Evolutionary conservation across 768 basidiomycete genomes (phyloP), one percentile per base, ranked within the genome.

Genomic region (Leccinum variicolor): DNA sequence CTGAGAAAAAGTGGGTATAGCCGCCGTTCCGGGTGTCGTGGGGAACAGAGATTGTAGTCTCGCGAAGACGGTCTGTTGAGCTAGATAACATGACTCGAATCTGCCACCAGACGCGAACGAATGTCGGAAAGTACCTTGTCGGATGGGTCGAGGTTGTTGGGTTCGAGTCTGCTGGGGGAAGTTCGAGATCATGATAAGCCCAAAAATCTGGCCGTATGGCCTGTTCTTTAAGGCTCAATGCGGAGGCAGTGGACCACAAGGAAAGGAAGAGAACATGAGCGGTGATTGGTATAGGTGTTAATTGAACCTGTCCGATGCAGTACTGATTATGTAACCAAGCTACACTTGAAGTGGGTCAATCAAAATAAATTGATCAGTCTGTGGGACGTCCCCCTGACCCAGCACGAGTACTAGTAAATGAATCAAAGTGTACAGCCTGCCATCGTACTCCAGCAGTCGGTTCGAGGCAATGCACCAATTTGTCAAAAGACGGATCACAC

Each of bases 21-120:
- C 52, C 31, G 62, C 28, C 43, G 70, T 52, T 33, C 60, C 68
- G 10, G 74, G 69, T 15, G 74, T 67, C 26, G 70, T 62, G 7
- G 83, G 81, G 58, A 86, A 77, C 31, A 84, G 68, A 11, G 77
- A 76, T 53, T 84, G 84, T 31, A 84, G 63, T 47, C 82, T 79
- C 29, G 82, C 73, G 29, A 84, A 64, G 25, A 84, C 76, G 48
- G 74, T 74, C 29, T 72, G 73, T 60, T 76, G 74, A 54, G 71
- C 73, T 75, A 50, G 15, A 47, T n/a, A 29, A 17, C 29, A 47
- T 43, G 15, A 51, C 10, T 62, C 34, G 61, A 50, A 50, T 25
- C 1, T n/a, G 47, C 31, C 2, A 47, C 29, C 26, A 55, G 64
- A 61, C 51, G 52, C 55, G 58, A 51, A 33, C 26, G 49, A 46